Evolutionary conservation across 805 yeast species (phyloP).

Genomic region (Komagataella kurtzmanii): DNA sequence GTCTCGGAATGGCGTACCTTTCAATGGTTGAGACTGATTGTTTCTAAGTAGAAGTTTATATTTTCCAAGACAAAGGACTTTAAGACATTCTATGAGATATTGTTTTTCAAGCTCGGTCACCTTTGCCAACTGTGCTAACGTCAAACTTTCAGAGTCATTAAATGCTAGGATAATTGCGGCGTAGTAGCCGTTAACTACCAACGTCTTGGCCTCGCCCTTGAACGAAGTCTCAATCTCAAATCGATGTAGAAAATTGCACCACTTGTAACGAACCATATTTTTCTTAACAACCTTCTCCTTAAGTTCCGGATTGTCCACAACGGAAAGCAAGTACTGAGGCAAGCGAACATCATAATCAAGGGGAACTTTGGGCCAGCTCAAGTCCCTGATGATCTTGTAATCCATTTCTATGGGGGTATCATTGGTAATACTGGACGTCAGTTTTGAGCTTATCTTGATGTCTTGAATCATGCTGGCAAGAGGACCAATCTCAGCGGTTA

Average conservation of each 20-base stretch:
- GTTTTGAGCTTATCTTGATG: not conserved
- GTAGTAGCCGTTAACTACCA: not conserved
- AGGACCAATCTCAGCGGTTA: not conserved
- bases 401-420: not conserved
- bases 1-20: not conserved
- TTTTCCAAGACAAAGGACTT: not conserved
- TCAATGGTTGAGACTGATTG: not conserved
- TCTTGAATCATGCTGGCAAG: not conserved
- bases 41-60: not conserved
- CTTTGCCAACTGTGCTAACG: not conserved
- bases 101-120: not conserved
- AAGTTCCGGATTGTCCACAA: not conserved
- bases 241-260: not conserved
- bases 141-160: not conserved
- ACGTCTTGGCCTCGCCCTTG: not conserved
- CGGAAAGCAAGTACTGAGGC: not conserved
- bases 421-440: not conserved
- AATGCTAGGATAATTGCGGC: slow-evolving; percentile 1
- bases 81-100: not conserved
- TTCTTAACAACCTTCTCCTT: not conserved
- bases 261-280: not conserved
- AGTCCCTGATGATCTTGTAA: not conserved
- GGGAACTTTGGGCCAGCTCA: not conserved
- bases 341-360: not conserved
- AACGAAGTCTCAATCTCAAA: not conserved